Conservation (phyloP, 2,329 filamentous ascomycete species). For the Aspergillus puulaauensis region DNA sequence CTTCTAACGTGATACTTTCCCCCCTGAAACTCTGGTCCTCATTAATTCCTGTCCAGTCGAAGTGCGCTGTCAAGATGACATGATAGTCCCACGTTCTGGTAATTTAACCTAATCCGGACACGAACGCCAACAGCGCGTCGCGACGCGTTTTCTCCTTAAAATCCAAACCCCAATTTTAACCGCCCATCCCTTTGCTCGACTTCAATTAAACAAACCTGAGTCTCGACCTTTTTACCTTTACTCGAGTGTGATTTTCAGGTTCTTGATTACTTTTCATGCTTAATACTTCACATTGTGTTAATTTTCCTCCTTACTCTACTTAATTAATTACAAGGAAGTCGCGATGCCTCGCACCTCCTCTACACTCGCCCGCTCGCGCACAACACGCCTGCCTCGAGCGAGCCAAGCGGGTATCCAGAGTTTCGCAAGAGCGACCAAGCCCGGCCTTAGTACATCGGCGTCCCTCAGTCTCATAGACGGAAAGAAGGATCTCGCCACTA, state of each 20-base stretch:
- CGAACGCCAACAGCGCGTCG: constrained; percentile 17
- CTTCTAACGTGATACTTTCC: neutral
- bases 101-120: constrained; percentile 18
- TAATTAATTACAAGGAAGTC: constrained; percentile 16
- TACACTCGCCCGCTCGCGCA: constrained; percentile 9
- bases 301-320: neutral
- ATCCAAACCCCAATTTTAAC: constrained; percentile 8
- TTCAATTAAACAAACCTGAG: neutral
- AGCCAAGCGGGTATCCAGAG: constrained; percentile 38
- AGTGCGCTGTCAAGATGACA: neutral
- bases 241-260: neutral
- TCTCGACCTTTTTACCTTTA: neutral
- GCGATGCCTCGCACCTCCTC: constrained; percentile 35
- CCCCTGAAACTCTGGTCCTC: too few species aligned
- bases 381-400: constrained; percentile 29
- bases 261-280: constrained; percentile 1
- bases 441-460: constrained; percentile 22
- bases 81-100: neutral
- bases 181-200: neutral
- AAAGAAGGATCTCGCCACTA: constrained; percentile 26
- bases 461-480: constrained; percentile 16
- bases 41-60: neutral
- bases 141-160: constrained; percentile 16
- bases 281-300: constrained; percentile 5
- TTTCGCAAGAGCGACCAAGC: constrained; percentile 48